Percentiles rank a stretch among this genome's conserved stretches.
Evolutionary conservation across 768 basidiomycete species (phyloP).

Genomic region (Strobilomyces dryophilus): DNA sequence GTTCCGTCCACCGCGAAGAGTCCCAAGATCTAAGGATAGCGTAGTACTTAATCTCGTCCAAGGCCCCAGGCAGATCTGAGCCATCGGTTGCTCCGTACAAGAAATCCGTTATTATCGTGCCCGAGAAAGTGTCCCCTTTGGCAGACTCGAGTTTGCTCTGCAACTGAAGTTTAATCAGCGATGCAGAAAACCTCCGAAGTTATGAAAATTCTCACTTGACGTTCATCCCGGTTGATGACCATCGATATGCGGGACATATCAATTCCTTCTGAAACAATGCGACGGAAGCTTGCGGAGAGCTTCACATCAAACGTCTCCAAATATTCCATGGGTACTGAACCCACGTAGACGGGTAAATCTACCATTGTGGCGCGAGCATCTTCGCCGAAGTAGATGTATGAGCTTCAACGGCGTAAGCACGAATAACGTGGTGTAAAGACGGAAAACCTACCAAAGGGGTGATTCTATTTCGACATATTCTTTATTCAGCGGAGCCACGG

Average conservation of each 20-base stretch:
- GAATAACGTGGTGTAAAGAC: not conserved
- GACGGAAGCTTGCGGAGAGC: constrained; percentile 63
- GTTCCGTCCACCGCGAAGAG: constrained; percentile 66
- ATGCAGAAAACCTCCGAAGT: not conserved
- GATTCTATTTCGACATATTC: constrained; percentile 89
- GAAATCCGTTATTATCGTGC: constrained; percentile 75
- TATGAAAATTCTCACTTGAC: constrained; percentile 51
- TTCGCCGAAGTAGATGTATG: constrained; percentile 82
- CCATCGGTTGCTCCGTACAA: constrained; percentile 84
- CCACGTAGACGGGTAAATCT: constrained; percentile 73
- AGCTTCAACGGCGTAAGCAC: constrained; percentile 40
- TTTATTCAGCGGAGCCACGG: constrained; percentile 80
- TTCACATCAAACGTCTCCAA: constrained; percentile 68
- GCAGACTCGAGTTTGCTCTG: constrained; percentile 80
- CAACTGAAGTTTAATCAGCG: constrained; percentile 42
- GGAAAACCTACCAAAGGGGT: constrained; percentile 70
- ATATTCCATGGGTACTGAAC: constrained; percentile 79
- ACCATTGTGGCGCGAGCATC: constrained; percentile 67
- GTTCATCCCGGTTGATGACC: constrained; percentile 83
- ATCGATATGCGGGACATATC: constrained; percentile 89
- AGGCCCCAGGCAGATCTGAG: constrained; percentile 62
- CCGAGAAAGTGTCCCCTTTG: constrained; percentile 77
- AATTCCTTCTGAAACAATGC: constrained; percentile 69
- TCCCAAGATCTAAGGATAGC: constrained; percentile 65
- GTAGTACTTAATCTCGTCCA: constrained; percentile 80